Conservation (phyloP, 306 rosid genomes). For the Vicia faba region DNA sequence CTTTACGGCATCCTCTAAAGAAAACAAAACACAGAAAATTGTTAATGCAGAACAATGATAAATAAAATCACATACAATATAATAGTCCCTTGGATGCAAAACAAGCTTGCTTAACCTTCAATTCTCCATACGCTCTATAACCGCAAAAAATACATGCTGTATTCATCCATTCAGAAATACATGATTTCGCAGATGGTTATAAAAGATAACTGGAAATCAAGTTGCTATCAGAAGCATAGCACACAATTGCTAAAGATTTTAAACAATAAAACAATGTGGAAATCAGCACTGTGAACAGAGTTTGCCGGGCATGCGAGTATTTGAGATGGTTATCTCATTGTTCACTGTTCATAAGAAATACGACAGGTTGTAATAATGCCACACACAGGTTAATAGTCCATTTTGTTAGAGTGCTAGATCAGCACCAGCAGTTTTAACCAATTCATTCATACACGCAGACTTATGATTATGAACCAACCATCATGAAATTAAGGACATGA, state of each 20-base stretch:
- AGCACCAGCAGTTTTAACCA: neutral
- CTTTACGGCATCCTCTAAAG: constrained; percentile 70
- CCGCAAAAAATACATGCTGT: neutral
- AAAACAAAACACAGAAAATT: constrained; percentile 36
- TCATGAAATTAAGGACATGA: neutral
- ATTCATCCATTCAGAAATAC: constrained; percentile 6
- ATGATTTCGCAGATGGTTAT: neutral
- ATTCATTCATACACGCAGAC: neutral
- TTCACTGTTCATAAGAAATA: neutral
- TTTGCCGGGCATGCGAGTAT: neutral
- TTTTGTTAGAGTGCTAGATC: neutral
- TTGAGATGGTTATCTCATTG: neutral
- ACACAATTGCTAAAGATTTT: neutral
- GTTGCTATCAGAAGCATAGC: neutral
- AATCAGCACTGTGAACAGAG: constrained; percentile 3
- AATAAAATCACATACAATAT: neutral
- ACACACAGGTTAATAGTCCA: neutral
- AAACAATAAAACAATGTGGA: neutral
- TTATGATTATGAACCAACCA: neutral
- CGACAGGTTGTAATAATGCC: neutral
- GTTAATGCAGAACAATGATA: constrained; percentile 31
- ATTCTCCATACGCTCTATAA: neutral
- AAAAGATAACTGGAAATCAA: constrained; percentile 20
- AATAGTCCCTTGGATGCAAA: constrained; percentile 25
- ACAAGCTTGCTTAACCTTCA: constrained; percentile 28